Evolutionary conservation across 352 stramenopile genomes (phyloP).

Genomic region (Saprolegnia parasitica): DNA sequence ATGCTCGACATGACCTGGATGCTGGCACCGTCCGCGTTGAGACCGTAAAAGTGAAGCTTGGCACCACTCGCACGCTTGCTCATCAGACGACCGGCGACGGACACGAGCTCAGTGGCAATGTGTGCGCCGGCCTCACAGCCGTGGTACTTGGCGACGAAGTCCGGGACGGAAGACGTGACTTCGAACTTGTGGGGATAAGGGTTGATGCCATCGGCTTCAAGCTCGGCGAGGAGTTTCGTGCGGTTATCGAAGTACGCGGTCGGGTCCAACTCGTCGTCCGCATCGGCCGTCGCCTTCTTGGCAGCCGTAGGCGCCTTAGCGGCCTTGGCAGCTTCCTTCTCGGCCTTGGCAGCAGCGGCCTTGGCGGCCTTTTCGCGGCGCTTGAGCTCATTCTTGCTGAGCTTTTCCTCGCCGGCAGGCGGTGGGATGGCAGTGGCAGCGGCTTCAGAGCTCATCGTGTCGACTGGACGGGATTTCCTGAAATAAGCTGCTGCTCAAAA

Average conservation of each 20-base stretch:
- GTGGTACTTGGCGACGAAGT: slow-evolving; percentile 90
- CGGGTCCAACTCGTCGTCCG: slow-evolving; percentile 96
- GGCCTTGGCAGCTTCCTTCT: slow-evolving; percentile 87
- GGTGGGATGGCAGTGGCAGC: neutral
- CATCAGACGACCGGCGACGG: slow-evolving; percentile 93
- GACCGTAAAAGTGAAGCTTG: slow-evolving; percentile 98
- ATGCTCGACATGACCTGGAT: slow-evolving; percentile 96
- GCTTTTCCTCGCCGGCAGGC: slow-evolving; percentile 34
- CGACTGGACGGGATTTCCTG: too few species aligned
- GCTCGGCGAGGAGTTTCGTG: slow-evolving; percentile 80
- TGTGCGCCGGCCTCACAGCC: slow-evolving; percentile 75
- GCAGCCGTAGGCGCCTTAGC: slow-evolving; percentile 47
- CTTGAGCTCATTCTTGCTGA: slow-evolving; percentile 99
- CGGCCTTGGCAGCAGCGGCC: slow-evolving; percentile 90
- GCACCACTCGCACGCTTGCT: slow-evolving; percentile 93
- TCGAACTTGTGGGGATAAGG: slow-evolving; percentile 99
- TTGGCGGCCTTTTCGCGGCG: slow-evolving; percentile 96
- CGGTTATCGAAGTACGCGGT: slow-evolving; percentile 98
- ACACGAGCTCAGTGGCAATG: slow-evolving; percentile 75
- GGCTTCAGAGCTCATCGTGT: too few species aligned
- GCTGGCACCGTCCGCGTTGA: slow-evolving; percentile 92
- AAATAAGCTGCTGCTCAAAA: too few species aligned
- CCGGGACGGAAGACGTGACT: slow-evolving; percentile 88
- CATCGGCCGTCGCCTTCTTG: slow-evolving; percentile 59
- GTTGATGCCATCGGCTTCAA: slow-evolving; percentile 90